Evolutionary conservation across 176 grass and related monocot species (phyloP), one percentile per base, ranked within the genome.

Genomic region (Oryza longistaminata): DNA sequence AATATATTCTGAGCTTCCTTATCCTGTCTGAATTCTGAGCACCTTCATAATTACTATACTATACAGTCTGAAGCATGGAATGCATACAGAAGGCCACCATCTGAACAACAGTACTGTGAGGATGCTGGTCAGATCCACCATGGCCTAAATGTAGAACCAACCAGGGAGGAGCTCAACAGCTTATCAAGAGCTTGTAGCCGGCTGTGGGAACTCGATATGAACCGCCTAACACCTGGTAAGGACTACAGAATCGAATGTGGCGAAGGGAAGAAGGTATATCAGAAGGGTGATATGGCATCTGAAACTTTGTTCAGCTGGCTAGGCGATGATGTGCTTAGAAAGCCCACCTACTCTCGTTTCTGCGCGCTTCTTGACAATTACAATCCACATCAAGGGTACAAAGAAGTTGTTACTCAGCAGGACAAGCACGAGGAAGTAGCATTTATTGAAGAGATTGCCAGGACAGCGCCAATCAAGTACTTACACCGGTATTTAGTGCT

Each of bases 371-470:
- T 98, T 49, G 96, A 98, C 55, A 98, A 98, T 76, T 98, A 98
- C 64, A 98, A 98, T 50, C 96, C 96, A 6, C 79, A 90, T 70
- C 93, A 95, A 74, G 88, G 96, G 10, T 90, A 74, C 81, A 98
- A 89, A 82, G 96, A 98, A 88, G 87, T 87, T n/a, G 70, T 95
- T 64, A 98, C 91, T 55, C 43, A 92, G 85, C 87, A 98, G 80
- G 96, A 98, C 69, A 98, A 92, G 66, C 89, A 98, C 1, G 96
- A 98, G 85, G 91, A 98, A 81, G 65, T 21, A 84, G 91, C 96
- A 15, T 98, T 98, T 53, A 89, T 98, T 50, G 96, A 98, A 94
- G 96, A 98, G 85, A 95, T 98, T 87, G 81, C 93, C 81, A 90
- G 93, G 84, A 98, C 96, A 44, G 87, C 90, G 0, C 87, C 91